Percentiles rank a stretch among this genome's conserved stretches.
These are phyloP conservation scores for Boletus vinaceobasis DNA, from an alignment of 768 basidiomycete genomes.

Conservation along the genomic window DNA sequence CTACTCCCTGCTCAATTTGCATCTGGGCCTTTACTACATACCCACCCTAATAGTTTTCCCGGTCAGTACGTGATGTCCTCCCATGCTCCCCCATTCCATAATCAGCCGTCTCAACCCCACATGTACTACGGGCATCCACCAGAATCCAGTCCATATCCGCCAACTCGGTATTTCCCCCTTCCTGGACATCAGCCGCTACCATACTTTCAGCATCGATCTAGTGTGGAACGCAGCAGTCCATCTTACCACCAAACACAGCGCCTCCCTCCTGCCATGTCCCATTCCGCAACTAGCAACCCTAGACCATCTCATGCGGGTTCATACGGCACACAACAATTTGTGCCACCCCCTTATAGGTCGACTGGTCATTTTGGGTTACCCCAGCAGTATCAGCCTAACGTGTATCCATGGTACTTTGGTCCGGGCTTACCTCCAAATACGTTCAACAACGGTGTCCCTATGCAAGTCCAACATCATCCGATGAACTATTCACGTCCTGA, in stretches of 20 bases:
- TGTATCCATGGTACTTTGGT: slow-evolving; percentile 51
- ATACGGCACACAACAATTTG: slow-evolving; percentile 21
- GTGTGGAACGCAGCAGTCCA: slow-evolving; percentile 33
- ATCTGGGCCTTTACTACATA: slow-evolving; percentile 27
- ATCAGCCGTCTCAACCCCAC: slow-evolving; percentile 31
- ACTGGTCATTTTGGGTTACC: slow-evolving; percentile 37
- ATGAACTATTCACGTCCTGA: slow-evolving; percentile 27
- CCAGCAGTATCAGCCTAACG: slow-evolving; percentile 34
- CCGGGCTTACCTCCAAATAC: slow-evolving; percentile 22
- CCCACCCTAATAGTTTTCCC: slow-evolving; percentile 35
- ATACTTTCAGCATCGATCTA: slow-evolving; percentile 37
- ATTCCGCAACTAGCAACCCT: slow-evolving; percentile 22
- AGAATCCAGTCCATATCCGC: slow-evolving; percentile 39
- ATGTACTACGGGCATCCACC: slow-evolving; percentile 31
- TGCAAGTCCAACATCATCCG: slow-evolving; percentile 34
- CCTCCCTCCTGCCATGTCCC: slow-evolving; percentile 19
- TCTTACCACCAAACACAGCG: slow-evolving; percentile 21
- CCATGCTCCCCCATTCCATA: slow-evolving; percentile 32
- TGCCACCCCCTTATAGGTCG: slow-evolving; percentile 25
- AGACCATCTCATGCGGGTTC: slow-evolving; percentile 12
- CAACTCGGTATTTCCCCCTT: slow-evolving; percentile 41
- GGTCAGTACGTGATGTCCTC: slow-evolving; percentile 49
- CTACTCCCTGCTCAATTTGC: slow-evolving; percentile 21
- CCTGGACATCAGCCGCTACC: slow-evolving; percentile 33
- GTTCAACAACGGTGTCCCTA: slow-evolving; percentile 28